A percentile compares a stretch with the other conserved stretches of the same genome.
These are phyloP conservation scores for Pichia nanzhaoensis DNA, from an alignment of 805 yeast species.

Conservation along the genomic window DNA sequence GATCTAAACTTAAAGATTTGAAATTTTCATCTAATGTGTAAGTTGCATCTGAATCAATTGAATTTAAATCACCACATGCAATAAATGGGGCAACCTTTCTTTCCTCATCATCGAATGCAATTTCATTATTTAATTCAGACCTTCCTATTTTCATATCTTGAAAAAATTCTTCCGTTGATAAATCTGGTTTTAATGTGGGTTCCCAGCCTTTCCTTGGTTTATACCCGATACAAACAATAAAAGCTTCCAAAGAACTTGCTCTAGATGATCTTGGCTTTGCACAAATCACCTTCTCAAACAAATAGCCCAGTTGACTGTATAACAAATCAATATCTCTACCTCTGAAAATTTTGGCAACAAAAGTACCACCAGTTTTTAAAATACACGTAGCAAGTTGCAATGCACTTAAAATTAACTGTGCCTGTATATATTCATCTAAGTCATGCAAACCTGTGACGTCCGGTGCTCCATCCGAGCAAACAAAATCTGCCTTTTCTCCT, in stretches of 20 bases:
- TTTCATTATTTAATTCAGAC: constrained; percentile 39
- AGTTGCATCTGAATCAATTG: constrained; percentile 93
- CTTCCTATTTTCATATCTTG: constrained; percentile 55
- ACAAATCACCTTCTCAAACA: constrained; percentile 83
- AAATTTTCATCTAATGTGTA: constrained; percentile 49
- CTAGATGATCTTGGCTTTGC: constrained; percentile 96
- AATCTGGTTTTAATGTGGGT: constrained; percentile 46
- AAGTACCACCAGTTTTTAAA: constrained; percentile 81
- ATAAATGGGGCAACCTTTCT: constrained; percentile 82
- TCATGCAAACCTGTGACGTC: constrained; percentile 98
- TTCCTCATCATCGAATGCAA: constrained; percentile 51
- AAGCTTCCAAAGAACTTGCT: constrained; percentile 91
- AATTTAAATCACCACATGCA: constrained; percentile 85
- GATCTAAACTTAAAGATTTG: constrained; percentile 56
- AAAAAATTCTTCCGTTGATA: constrained; percentile 78
- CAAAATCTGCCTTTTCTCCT: constrained; percentile 91
- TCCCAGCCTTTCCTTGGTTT: constrained; percentile 79
- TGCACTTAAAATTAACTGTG: constrained; percentile 87
- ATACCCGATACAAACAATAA: constrained; percentile 86
- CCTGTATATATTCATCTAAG: constrained; percentile 93
- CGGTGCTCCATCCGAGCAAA: constrained; percentile 97
- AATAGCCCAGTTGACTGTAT: constrained; percentile 83
- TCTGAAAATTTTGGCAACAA: constrained; percentile 93
- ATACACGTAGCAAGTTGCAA: constrained; percentile 86
- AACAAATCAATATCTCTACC: constrained; percentile 93